Base-by-base conservation (phyloP, 768 basidiomycete species). In the Termitomyces heimii region DNA sequence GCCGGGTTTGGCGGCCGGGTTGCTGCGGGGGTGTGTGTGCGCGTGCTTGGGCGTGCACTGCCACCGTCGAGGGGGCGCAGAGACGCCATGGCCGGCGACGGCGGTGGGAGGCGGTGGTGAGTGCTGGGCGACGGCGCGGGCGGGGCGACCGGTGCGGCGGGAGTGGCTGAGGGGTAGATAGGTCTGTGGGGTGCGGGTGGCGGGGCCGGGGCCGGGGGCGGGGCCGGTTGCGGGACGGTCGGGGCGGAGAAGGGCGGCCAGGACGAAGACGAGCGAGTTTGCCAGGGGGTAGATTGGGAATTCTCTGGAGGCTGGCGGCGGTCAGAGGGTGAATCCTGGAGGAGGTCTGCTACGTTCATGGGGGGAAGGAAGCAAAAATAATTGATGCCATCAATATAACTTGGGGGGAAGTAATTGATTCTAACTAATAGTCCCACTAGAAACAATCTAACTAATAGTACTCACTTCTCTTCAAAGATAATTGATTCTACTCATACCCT, bases 301-400 rank as follows among this genome's bases (percentile, higher is more conserved):
- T 35, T 35, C 63, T 34, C 61, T n/a, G 32, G 34, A 46, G 51
- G 60, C 43, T 47, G 56, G 12, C 56, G 65, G 65, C 66, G 67
- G 29, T 85, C 84, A 0, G 85, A 85, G 49, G 86, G 86, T 0
- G 85, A 82, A 69, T 85, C 84, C 62, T 87, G 85, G 26, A 89
- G 73, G 56, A 89, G 78, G 66, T 76, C 82, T 24, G 82, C 82
- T 62, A 89, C 84, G 71, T 88, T 86, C 86, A 88, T 88, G 66
- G 45, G 6, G 6, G 8, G 39, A 8, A 39, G 39, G 39, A 39
- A 39, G 39, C 39, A 40, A 40, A 40, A 40, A 14, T 9, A 40
- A n/a, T 44, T 55, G 48, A 46, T 82, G 75, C n/a, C 51, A 72
- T 71, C 44, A 84, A 31, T 31, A 31, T 4, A 31, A 31, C 5